A percentile compares a stretch with the other conserved stretches of the same genome.
These are phyloP conservation scores for Cucurbita argyrosperma DNA, from an alignment of 306 rosid genomes.

Conservation along the genomic window DNA sequence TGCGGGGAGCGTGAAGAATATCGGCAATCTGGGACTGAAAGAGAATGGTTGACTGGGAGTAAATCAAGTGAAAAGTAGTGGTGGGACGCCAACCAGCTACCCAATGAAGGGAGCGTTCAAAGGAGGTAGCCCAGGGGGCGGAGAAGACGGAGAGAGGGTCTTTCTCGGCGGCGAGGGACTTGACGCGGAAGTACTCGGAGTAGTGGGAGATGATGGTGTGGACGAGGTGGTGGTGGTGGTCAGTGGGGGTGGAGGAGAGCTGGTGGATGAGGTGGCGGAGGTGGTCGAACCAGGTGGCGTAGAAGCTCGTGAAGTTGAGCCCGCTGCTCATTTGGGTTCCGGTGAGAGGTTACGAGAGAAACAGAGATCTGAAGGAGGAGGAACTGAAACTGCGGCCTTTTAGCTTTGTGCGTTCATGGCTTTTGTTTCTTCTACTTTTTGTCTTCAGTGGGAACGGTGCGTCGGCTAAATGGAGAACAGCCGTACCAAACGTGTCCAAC, in stretches of 20 bases:
- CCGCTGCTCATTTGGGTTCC: background rate
- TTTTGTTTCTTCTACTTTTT: background rate
- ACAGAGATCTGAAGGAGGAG: background rate
- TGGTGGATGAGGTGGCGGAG: conserved; percentile 23
- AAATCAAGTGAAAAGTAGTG: conserved; percentile 61
- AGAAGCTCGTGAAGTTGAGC: conserved; percentile 28
- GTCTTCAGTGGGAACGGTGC: background rate
- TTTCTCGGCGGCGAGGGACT: conserved; percentile 29
- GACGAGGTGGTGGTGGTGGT: conserved; percentile 13
- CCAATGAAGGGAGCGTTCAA: conserved; percentile 75
- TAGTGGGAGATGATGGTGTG: conserved; percentile 43
- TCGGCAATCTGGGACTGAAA: conserved; percentile 61
- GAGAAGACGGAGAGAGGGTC: conserved; percentile 33
- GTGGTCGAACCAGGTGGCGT: conserved; percentile 42
- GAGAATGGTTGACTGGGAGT: conserved; percentile 60
- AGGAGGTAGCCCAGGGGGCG: conserved; percentile 62
- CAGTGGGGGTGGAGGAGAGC: conserved; percentile 16
- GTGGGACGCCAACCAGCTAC: conserved; percentile 85
- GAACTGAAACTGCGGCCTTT: background rate
- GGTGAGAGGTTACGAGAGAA: background rate
- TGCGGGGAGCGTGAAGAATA: conserved; percentile 46
- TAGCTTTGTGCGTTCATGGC: background rate
- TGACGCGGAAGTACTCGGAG: conserved; percentile 29
- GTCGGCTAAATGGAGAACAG: background rate
- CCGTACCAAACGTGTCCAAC: background rate